phyloP scores from a whole-genome alignment of 2,329 filamentous ascomycete genomes.

The Thelonectria rubi region DNA sequence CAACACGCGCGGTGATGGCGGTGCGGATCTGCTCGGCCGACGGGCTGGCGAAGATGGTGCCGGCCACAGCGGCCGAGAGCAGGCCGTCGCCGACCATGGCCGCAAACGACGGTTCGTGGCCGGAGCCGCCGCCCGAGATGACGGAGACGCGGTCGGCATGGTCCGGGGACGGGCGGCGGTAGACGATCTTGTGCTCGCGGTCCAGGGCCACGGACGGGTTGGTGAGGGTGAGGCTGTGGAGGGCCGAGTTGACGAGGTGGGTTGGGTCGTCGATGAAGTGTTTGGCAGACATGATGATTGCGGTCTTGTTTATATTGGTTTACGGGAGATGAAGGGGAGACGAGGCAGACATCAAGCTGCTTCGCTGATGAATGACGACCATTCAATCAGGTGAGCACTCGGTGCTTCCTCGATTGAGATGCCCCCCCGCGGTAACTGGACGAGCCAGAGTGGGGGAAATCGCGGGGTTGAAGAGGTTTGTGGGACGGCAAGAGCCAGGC shows the following conservation, averaged over 20 bases:
- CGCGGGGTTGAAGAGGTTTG: neutral
- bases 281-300: conserved; percentile 65
- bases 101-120: conserved; percentile 89
- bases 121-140: conserved; percentile 87
- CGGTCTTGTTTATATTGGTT: neutral
- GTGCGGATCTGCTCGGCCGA: conserved; percentile 83
- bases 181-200: conserved; percentile 82
- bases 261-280: conserved; percentile 91
- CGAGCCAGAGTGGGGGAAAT: neutral
- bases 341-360: neutral
- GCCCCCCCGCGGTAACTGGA: neutral
- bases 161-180: conserved; percentile 66
- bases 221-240: conserved; percentile 79
- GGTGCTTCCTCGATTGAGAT: neutral
- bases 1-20: conserved; percentile 77
- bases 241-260: conserved; percentile 78
- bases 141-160: conserved; percentile 76
- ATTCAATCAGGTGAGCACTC: conserved; percentile 7
- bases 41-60: conserved; percentile 86
- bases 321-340: neutral
- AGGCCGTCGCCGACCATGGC: conserved; percentile 86
- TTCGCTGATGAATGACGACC: neutral
- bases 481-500: neutral
- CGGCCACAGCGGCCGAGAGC: conserved; percentile 82
- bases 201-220: conserved; percentile 88